phyloP scores from a whole-genome alignment of 768 basidiomycete species.

The Dioszegia aurantiaca region DNA sequence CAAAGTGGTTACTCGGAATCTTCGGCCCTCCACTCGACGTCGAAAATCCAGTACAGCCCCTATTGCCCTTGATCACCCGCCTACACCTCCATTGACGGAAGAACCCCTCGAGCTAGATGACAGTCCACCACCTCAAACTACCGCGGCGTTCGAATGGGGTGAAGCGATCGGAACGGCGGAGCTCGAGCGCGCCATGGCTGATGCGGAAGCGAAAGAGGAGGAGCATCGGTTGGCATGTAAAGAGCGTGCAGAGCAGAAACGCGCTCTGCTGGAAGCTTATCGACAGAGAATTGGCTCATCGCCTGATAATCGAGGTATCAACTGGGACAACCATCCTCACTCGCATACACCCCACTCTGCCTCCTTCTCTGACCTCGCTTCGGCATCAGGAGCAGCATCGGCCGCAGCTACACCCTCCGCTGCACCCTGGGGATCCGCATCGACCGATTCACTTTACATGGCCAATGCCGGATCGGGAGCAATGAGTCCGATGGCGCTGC shows the following conservation, averaged over 20 bases:
- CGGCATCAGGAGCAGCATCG: neutral
- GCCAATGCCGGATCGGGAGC: slow-evolving; percentile 22
- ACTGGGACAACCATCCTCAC: no score
- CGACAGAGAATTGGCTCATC: slow-evolving; percentile 16
- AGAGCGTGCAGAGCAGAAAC: slow-evolving; percentile 31
- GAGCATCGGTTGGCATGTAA: slow-evolving; percentile 23
- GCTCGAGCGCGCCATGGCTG: slow-evolving; percentile 31
- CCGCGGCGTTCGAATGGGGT: slow-evolving; percentile 12
- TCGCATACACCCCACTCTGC: neutral
- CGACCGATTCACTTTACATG: slow-evolving; percentile 25
- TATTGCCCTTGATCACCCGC: neutral
- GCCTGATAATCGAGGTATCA: neutral
- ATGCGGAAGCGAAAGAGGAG: slow-evolving; percentile 39
- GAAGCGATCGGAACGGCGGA: slow-evolving; percentile 42
- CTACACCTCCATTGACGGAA: slow-evolving; percentile 9
- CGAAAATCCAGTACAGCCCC: neutral
- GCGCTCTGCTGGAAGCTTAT: slow-evolving; percentile 31
- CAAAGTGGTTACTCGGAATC: slow-evolving; percentile 12
- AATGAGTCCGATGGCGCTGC: slow-evolving; percentile 30
- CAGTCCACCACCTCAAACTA: neutral
- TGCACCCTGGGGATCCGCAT: slow-evolving; percentile 19
- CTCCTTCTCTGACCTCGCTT: neutral
- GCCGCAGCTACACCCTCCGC: slow-evolving; percentile 5
- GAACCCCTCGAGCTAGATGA: neutral
- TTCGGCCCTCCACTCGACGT: slow-evolving; percentile 6